These are phyloP conservation scores for Herpetospermum pedunculosum DNA, from an alignment of 306 rosid genomes.

Conservation along the genomic window DNA sequence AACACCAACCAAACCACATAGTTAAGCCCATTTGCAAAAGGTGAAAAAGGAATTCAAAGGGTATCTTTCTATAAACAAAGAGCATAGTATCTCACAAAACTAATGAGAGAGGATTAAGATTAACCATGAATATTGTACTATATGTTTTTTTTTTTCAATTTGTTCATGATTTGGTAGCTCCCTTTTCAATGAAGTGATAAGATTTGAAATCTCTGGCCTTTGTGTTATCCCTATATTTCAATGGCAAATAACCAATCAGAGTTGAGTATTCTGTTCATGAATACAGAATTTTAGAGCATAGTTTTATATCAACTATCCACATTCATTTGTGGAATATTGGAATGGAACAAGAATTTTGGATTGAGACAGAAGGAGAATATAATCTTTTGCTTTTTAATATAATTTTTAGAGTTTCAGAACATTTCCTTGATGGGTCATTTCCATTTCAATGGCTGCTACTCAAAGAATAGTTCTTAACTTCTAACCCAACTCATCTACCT, in stretches of 20 bases:
- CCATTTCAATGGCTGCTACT: not conserved
- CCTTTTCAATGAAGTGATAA: not conserved
- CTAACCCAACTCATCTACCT: not conserved
- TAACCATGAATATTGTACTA: not conserved
- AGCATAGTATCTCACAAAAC: not conserved
- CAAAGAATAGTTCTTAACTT: not conserved
- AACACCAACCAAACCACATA: not conserved
- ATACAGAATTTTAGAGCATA: not conserved
- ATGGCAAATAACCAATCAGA: not conserved
- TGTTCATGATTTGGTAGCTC: not conserved
- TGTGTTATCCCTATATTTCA: not conserved
- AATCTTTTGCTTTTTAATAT: not conserved
- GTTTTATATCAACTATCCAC: too few species aligned
- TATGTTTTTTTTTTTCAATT: not conserved
- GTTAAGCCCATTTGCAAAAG: conserved; percentile 16
- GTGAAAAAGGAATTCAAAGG: conserved; percentile 14
- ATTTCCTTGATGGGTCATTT: not conserved
- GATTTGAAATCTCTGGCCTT: not conserved
- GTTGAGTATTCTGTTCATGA: not conserved
- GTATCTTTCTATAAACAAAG: conserved; percentile 1
- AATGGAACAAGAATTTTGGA: not conserved
- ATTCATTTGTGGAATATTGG: too few species aligned
- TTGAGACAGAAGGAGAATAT: not conserved
- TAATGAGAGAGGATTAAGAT: not conserved
- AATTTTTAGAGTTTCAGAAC: not conserved